Evolutionary conservation across 2,329 filamentous ascomycete genomes (phyloP).

Genomic region (Neonectria hederae): DNA sequence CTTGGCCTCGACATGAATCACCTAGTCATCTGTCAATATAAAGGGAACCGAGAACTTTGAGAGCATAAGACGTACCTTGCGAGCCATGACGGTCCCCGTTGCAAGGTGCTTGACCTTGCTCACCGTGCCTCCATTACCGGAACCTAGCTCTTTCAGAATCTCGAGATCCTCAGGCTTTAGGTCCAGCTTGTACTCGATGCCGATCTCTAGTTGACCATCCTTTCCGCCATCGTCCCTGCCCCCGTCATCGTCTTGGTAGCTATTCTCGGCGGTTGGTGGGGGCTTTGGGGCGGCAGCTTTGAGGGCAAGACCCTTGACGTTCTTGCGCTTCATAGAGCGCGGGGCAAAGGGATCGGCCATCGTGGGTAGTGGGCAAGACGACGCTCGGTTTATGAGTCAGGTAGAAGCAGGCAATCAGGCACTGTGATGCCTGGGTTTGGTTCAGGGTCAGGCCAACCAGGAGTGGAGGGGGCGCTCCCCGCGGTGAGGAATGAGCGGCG

Average conservation of each 20-base stretch:
- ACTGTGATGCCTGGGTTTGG: conserved; percentile 23
- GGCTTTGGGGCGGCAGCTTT: conserved; percentile 80
- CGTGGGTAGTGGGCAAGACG: conserved; percentile 36
- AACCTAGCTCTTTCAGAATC: conserved; percentile 91
- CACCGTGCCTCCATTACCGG: conserved; percentile 96
- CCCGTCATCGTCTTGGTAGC: conserved; percentile 67
- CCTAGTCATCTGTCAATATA: conserved; percentile 59
- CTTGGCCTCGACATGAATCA: conserved; percentile 98
- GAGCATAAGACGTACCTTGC: conserved; percentile 73
- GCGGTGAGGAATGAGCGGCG: conserved; percentile 23
- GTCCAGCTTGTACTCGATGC: conserved; percentile 95
- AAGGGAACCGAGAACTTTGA: not conserved
- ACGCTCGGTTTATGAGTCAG: conserved; percentile 14
- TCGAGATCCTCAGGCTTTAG: conserved; percentile 91
- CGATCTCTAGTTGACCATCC: conserved; percentile 82
- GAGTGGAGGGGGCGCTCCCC: conserved; percentile 31
- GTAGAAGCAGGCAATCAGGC: conserved; percentile 9
- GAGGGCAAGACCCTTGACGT: conserved; percentile 94
- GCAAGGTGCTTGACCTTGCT: conserved; percentile 97
- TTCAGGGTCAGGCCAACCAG: conserved; percentile 31
- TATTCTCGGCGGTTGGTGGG: conserved; percentile 76
- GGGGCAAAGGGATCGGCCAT: conserved; percentile 73
- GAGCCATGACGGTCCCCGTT: conserved; percentile 95
- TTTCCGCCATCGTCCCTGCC: conserved; percentile 68
- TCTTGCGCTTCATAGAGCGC: conserved; percentile 97